Conservation (phyloP, 345 rosid genomes). For the Heritiera fomes region DNA sequence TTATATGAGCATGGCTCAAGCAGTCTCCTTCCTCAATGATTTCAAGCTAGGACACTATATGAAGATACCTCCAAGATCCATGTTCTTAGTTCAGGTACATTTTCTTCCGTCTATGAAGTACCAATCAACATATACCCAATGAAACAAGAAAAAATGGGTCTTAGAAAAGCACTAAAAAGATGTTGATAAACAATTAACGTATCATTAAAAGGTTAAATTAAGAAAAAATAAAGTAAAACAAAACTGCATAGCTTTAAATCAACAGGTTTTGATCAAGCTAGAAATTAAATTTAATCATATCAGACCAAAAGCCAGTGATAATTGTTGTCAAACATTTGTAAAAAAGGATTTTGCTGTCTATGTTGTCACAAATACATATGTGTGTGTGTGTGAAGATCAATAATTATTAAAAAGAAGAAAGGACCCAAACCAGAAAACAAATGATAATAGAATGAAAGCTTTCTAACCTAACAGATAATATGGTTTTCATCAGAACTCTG, state of each 20-base stretch:
- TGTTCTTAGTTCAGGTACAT: slow-evolving; percentile 91
- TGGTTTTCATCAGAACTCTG: not conserved
- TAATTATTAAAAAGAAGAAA: not conserved
- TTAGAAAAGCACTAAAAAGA: not conserved
- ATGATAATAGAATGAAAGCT: not conserved
- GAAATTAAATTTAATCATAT: not conserved
- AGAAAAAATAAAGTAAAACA: not conserved
- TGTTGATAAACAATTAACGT: not conserved
- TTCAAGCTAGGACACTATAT: slow-evolving; percentile 96
- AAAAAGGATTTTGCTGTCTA: not conserved
- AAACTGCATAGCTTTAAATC: not conserved
- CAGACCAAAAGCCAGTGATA: not conserved
- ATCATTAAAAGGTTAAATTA: not conserved
- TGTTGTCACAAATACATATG: not conserved
- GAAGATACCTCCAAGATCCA: slow-evolving; percentile 96
- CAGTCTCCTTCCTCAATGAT: slow-evolving; percentile 85
- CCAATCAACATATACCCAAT: not conserved
- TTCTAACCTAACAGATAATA: not conserved
- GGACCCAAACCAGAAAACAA: not conserved
- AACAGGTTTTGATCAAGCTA: not conserved
- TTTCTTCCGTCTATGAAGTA: not conserved
- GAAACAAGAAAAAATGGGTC: not conserved
- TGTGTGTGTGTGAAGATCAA: not conserved
- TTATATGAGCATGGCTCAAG: slow-evolving; percentile 87
- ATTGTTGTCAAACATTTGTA: not conserved